A percentile compares a stretch with the other conserved stretches of the same genome.
These are phyloP conservation scores for Glycine soja DNA, from an alignment of 306 rosid genomes.

Conservation along the genomic window DNA sequence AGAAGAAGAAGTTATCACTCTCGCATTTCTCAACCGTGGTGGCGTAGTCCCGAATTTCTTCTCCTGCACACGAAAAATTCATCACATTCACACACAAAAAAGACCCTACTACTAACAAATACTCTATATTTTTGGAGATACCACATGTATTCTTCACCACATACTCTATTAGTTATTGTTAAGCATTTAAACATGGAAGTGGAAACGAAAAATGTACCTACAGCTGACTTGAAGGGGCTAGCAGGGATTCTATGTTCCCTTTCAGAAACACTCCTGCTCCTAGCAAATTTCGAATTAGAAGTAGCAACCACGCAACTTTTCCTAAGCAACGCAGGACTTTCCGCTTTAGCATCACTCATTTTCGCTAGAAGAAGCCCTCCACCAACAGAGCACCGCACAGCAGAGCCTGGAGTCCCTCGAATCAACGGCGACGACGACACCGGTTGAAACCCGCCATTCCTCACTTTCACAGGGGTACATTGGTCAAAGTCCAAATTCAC, in stretches of 20 bases:
- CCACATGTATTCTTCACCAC: too few relatives aligned
- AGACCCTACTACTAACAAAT: background rate
- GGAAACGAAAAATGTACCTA: constrained; percentile 79
- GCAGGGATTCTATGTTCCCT: constrained; percentile 64
- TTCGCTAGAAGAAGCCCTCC: constrained; percentile 67
- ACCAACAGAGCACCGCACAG: constrained; percentile 69
- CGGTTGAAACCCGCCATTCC: background rate
- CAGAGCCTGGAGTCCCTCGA: constrained; percentile 55
- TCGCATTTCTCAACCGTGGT: constrained; percentile 67
- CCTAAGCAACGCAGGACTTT: constrained; percentile 72
- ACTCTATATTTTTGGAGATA: too few relatives aligned
- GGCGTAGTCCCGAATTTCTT: constrained; percentile 87
- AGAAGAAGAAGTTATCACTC: constrained; percentile 46
- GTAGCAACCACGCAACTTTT: constrained; percentile 72
- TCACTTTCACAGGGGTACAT: constrained; percentile 73
- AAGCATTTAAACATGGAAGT: constrained; percentile 11
- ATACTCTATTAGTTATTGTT: too few relatives aligned
- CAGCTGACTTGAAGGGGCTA: constrained; percentile 84
- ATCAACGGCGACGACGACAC: constrained; percentile 61
- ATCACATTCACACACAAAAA: background rate
- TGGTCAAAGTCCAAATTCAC: constrained; percentile 82
- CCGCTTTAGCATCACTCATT: constrained; percentile 65
- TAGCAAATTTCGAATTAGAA: constrained; percentile 58
- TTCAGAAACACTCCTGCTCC: constrained; percentile 86
- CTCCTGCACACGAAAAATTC: constrained; percentile 53